Conservation (phyloP, 257 asterid species). For the Nicotiana attenuata region DNA sequence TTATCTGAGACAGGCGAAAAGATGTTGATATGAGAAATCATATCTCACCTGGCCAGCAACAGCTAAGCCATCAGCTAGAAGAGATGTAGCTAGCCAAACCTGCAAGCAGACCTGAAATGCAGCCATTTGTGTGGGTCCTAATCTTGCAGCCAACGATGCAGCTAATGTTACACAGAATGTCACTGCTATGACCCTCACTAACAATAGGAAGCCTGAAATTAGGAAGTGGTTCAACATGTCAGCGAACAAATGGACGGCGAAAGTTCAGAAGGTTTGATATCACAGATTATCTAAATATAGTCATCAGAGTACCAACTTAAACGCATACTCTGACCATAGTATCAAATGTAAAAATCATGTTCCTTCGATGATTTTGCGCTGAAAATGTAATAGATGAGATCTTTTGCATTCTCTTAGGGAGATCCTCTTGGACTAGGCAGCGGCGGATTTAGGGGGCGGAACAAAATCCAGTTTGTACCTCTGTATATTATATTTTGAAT, state of each 20-base stretch:
- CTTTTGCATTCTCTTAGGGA: background rate
- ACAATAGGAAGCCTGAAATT: constrained; percentile 49
- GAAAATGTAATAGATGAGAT: background rate
- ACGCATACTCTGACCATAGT: background rate
- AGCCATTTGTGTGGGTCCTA: constrained; percentile 77
- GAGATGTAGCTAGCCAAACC: constrained; percentile 80
- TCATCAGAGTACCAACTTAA: background rate
- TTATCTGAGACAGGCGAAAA: background rate
- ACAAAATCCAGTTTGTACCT: too few species aligned
- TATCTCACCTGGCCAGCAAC: constrained; percentile 74
- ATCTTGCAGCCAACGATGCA: constrained; percentile 76
- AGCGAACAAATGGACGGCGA: too few species aligned
- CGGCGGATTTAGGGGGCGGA: too few species aligned
- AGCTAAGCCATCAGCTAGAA: constrained; percentile 80
- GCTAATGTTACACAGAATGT: constrained; percentile 80
- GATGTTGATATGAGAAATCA: background rate
- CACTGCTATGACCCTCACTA: constrained; percentile 77
- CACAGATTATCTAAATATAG: too few species aligned
- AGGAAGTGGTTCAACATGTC: too few species aligned
- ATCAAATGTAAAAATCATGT: background rate
- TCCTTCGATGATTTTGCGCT: background rate
- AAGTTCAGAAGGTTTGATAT: too few species aligned
- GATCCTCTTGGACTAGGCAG: background rate
- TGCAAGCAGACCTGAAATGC: constrained; percentile 89
- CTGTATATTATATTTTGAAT: too few species aligned